phyloP scores from a whole-genome alignment of 768 basidiomycete species.

The Pulveroboletus sp. region DNA sequence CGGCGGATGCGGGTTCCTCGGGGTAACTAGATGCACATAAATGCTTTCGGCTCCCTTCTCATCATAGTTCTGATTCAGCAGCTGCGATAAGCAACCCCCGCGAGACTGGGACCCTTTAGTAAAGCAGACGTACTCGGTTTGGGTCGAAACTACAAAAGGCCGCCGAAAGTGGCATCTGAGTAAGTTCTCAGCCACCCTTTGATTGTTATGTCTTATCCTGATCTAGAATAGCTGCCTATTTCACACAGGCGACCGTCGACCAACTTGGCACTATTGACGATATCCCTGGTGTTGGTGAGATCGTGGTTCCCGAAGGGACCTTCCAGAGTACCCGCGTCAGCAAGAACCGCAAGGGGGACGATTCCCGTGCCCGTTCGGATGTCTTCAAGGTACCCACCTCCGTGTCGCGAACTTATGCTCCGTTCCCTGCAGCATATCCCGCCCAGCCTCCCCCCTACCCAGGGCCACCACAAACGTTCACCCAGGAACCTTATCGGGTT shows the following conservation, averaged over 20 bases:
- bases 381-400: slow-evolving; percentile 30
- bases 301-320: slow-evolving; percentile 60
- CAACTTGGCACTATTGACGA: slow-evolving; percentile 68
- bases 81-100: slow-evolving; percentile 47
- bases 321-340: slow-evolving; percentile 64
- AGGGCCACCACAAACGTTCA: slow-evolving; percentile 16
- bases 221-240: slow-evolving; percentile 66
- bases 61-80: slow-evolving; percentile 21
- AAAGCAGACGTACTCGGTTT: slow-evolving; percentile 83
- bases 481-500: slow-evolving; percentile 22
- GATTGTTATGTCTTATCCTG: slow-evolving; percentile 12
- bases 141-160: slow-evolving; percentile 60
- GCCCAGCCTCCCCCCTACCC: slow-evolving; percentile 23
- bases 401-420: slow-evolving; percentile 37
- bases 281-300: slow-evolving; percentile 50
- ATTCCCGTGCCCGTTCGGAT: slow-evolving; percentile 30
- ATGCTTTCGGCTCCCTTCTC: slow-evolving; percentile 3
- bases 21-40: slow-evolving; percentile 31
- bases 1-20: slow-evolving; percentile 39
- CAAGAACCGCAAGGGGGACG: slow-evolving; percentile 46
- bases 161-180: slow-evolving; percentile 81
- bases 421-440: slow-evolving; percentile 36
- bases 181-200: slow-evolving; percentile 33
- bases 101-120: slow-evolving; percentile 66
- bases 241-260: slow-evolving; percentile 72